Conservation (phyloP, 768 basidiomycete genomes). For the Royoungia palumana region DNA sequence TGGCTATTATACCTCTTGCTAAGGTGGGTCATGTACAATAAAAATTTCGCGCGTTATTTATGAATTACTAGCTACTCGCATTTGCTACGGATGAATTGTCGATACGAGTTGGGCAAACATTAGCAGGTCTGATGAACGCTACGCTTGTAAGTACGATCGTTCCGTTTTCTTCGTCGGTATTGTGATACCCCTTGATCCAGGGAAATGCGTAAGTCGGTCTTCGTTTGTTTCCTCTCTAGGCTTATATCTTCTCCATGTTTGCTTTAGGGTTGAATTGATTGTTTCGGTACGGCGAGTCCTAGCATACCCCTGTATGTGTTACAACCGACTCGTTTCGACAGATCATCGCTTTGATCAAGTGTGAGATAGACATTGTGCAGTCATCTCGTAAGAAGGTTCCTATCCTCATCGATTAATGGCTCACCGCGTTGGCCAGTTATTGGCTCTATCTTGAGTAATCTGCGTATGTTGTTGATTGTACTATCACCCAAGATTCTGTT, state of each 20-base stretch:
- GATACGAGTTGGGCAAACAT: conserved; percentile 74
- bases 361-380: conserved; percentile 78
- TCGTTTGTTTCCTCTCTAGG: not conserved
- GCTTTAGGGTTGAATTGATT: conserved; percentile 52
- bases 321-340: conserved; percentile 23
- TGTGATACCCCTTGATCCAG: conserved; percentile 8
- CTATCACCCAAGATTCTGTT: not conserved
- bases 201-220: conserved; percentile 29
- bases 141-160: conserved; percentile 53
- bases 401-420: not conserved
- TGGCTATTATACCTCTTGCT: conserved; percentile 82
- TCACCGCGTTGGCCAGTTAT: conserved; percentile 49
- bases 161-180: not conserved
- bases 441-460: conserved; percentile 79
- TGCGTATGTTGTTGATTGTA: conserved; percentile 39
- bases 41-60: conserved; percentile 1
- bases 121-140: conserved; percentile 83
- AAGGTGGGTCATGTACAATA: conserved; percentile 43
- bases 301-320: not conserved
- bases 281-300: conserved; percentile 49
- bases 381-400: conserved; percentile 56
- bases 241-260: not conserved
- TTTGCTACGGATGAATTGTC: conserved; percentile 88
- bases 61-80: conserved; percentile 53
- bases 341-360: conserved; percentile 78